A percentile compares a stretch with the other conserved stretches of the same genome.
Conservation (phyloP, 805 yeast species). For the Barnettozyma botsteinii region DNA sequence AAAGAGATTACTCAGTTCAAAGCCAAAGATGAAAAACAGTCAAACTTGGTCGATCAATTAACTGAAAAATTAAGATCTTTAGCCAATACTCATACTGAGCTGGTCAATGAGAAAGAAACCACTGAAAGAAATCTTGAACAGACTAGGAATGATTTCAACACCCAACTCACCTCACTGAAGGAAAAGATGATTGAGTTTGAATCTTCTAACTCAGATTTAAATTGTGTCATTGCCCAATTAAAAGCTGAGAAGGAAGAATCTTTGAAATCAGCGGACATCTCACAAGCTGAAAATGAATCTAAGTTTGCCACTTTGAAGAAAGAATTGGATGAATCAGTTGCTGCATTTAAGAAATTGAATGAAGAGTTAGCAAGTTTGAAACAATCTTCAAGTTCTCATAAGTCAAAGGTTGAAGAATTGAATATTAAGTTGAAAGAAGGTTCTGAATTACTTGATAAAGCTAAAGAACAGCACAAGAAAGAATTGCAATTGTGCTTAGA, state of each 20-base stretch:
- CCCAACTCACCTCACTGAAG: conserved; percentile 14
- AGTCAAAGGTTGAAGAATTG: conserved; percentile 10
- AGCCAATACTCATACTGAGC: conserved; percentile 29
- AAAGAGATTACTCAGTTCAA: conserved; percentile 25
- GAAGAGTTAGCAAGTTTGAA: conserved; percentile 13
- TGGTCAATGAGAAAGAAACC: conserved; percentile 22
- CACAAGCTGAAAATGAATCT: conserved; percentile 1
- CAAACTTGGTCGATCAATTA: conserved; percentile 34
- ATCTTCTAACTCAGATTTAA: conserved; percentile 9
- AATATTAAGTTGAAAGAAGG: conserved; percentile 9
- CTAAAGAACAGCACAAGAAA: conserved; percentile 9
- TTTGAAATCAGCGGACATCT: background rate
- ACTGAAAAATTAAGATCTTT: conserved; percentile 41
- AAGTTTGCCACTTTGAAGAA: conserved; percentile 1
- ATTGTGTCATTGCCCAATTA: conserved; percentile 7
- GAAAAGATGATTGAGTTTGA: conserved; percentile 13
- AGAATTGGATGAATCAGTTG: conserved; percentile 6
- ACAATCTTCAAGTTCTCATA: conserved; percentile 4
- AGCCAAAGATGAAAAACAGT: conserved; percentile 26
- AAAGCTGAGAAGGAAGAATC: conserved; percentile 9
- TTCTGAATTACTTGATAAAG: background rate
- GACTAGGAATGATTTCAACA: conserved; percentile 5
- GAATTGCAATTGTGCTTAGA: conserved; percentile 4
- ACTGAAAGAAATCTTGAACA: conserved; percentile 16
- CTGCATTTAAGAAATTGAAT: background rate